Evolutionary conservation across 2,329 filamentous ascomycete genomes (phyloP).

Genomic region (Stromatinia cepivora): DNA sequence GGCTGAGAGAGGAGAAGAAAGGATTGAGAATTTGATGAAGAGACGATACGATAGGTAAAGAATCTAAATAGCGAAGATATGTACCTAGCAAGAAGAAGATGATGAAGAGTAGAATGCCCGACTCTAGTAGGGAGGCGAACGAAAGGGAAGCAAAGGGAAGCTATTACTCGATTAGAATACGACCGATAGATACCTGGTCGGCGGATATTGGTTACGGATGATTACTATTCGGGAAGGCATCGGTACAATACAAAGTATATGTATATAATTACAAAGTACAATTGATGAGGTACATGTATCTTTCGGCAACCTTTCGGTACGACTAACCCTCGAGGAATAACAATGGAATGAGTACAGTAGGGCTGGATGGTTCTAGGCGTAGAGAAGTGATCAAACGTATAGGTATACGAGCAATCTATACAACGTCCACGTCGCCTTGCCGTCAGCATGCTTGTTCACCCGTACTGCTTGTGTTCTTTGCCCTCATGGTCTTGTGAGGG

Average conservation of each 20-base stretch:
- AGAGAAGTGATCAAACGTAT: not conserved
- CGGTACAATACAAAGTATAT: slow-evolving; percentile 1
- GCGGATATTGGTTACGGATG: not conserved
- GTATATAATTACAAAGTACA: no score
- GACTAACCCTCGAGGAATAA: not conserved
- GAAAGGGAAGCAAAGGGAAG: not conserved
- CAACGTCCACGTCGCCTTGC: not conserved
- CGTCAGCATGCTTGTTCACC: not conserved
- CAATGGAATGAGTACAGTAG: slow-evolving; percentile 9
- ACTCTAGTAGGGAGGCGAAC: not conserved
- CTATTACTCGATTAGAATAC: not conserved
- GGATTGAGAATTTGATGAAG: not conserved
- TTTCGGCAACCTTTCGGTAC: slow-evolving; percentile 1
- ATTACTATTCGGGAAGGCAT: not conserved
- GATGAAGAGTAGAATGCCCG: not conserved
- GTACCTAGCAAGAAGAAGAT: not conserved
- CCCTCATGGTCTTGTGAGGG: not conserved
- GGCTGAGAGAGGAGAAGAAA: not conserved
- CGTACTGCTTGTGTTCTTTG: not conserved
- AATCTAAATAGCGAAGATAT: not conserved
- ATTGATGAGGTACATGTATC: not conserved
- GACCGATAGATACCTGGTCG: not conserved
- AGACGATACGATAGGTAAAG: not conserved
- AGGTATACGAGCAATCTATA: not conserved
- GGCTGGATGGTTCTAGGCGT: slow-evolving; percentile 15